A percentile compares a stretch with the other conserved stretches of the same genome.
Evolutionary conservation across 208 protist species (phyloP).

Genomic region (Wallacemonas sp.): DNA sequence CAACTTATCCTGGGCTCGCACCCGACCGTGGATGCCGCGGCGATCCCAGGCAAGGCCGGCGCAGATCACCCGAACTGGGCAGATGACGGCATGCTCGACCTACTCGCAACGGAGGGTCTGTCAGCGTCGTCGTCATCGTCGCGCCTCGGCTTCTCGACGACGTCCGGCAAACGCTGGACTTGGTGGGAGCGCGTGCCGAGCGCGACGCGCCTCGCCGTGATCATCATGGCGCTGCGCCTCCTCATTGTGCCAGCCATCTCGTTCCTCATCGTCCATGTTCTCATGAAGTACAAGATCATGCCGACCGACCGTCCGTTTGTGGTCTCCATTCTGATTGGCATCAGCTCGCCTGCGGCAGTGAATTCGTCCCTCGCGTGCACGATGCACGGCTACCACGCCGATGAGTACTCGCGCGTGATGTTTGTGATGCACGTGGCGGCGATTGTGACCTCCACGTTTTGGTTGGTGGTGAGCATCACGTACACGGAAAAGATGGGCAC

Average conservation of each 20-base stretch:
- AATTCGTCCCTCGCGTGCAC: conserved; percentile 71
- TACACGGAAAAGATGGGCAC: conserved; percentile 28
- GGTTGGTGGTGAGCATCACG: conserved; percentile 41
- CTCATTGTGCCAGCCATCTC: conserved; percentile 53
- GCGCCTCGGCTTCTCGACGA: background rate
- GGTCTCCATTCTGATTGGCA: conserved; percentile 56
- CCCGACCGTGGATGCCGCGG: background rate
- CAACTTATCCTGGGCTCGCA: conserved; percentile 1
- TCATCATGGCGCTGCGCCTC: conserved; percentile 50
- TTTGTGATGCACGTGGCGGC: conserved; percentile 64
- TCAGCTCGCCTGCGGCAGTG: conserved; percentile 61
- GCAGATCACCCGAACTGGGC: background rate
- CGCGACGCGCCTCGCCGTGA: conserved; percentile 29
- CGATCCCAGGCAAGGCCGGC: background rate
- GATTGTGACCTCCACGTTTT: conserved; percentile 54
- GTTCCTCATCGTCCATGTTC: conserved; percentile 53
- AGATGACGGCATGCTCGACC: background rate
- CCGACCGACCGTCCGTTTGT: conserved; percentile 54
- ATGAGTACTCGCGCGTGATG: conserved; percentile 60
- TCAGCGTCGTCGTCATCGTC: no score
- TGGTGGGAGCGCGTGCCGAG: conserved; percentile 22
- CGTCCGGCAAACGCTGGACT: background rate
- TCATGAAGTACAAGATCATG: conserved; percentile 43
- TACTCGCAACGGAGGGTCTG: no score
- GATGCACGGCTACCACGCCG: conserved; percentile 55